Evolutionary conservation across 106 monocot genomes (phyloP).

Genomic region (Phalaenopsis equestris): DNA sequence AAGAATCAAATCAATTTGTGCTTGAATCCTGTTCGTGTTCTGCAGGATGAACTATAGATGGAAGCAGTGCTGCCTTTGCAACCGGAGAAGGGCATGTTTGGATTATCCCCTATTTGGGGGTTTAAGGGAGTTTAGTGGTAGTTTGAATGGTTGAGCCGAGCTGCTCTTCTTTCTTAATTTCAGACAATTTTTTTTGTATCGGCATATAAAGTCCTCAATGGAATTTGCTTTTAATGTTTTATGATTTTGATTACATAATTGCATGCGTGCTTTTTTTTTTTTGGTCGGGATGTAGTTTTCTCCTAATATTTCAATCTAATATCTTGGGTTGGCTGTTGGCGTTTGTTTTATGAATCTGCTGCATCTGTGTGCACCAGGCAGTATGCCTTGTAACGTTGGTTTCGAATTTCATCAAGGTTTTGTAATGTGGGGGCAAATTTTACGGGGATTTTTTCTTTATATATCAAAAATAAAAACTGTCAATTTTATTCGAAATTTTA

Average conservation of each 20-base stretch:
- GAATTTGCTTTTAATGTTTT: background rate
- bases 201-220: background rate
- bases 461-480: too few species aligned
- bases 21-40: background rate
- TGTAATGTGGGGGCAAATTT: too few species aligned
- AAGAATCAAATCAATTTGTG: background rate
- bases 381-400: too few species aligned
- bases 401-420: too few species aligned
- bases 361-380: too few species aligned
- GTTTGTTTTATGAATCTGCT: too few species aligned
- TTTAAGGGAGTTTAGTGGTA: background rate
- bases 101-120: too few species aligned
- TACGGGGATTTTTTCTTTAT: too few species aligned
- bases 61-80: background rate
- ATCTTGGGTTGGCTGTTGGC: too few species aligned
- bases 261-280: background rate
- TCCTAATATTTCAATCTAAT: background rate
- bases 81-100: background rate
- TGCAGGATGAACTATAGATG: slow-evolving; percentile 9
- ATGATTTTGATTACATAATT: background rate
- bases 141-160: background rate
- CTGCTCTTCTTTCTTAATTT: background rate
- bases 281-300: background rate
- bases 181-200: background rate
- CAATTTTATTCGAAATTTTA: too few species aligned